A percentile compares a stretch with the other conserved stretches of the same genome.
Evolutionary conservation across 2,329 filamentous ascomycete genomes (phyloP).

Genomic region (Ascochyta fabae): DNA sequence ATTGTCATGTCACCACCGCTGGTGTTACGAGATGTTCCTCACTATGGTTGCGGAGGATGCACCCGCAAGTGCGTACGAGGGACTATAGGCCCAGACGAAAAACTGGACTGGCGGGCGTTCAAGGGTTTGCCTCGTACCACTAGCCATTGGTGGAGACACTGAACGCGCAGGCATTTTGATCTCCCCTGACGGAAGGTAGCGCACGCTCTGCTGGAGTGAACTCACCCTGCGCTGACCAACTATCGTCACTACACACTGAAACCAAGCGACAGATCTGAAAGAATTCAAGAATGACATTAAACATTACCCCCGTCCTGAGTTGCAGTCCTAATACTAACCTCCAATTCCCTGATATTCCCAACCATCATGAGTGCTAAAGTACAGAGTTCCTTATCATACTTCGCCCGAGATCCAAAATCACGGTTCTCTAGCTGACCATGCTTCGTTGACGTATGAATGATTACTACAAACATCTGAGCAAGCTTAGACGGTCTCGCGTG

Average conservation of each 20-base stretch:
- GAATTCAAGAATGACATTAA: neutral
- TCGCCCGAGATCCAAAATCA: neutral
- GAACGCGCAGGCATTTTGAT: neutral
- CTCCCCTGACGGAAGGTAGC: too few relatives aligned
- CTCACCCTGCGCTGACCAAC: too few relatives aligned
- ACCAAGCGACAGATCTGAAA: too few relatives aligned
- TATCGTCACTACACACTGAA: too few relatives aligned
- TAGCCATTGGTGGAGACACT: neutral
- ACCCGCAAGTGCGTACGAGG: neutral
- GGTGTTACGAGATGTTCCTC: neutral
- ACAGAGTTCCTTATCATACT: neutral
- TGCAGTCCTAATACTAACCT: neutral
- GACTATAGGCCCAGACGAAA: neutral
- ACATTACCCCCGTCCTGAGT: neutral
- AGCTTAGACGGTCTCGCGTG: constrained; percentile 1
- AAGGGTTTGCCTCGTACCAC: neutral
- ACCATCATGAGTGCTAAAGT: neutral
- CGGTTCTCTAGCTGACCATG: too few relatives aligned
- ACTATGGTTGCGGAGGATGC: neutral
- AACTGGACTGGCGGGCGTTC: neutral
- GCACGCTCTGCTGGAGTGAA: too few relatives aligned
- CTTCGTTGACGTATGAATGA: neutral
- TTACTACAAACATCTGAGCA: neutral
- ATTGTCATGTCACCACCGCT: neutral
- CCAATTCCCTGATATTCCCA: neutral